A percentile compares a stretch with the other conserved stretches of the same genome.
Evolutionary conservation across 2,329 filamentous ascomycete genomes (phyloP).

Genomic region (Alternaria rosae): DNA sequence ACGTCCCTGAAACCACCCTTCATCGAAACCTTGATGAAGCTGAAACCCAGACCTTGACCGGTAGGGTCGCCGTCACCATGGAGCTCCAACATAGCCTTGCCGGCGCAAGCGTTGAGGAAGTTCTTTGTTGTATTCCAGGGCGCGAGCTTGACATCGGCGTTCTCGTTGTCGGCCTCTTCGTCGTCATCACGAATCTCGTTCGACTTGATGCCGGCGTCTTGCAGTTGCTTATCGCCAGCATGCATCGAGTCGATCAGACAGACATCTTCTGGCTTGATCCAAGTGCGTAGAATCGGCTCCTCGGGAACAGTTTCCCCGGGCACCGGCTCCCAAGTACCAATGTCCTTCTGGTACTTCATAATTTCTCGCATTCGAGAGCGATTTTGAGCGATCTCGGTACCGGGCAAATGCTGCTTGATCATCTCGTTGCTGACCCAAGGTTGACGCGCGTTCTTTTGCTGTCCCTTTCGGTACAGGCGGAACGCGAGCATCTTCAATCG

Average conservation of each 20-base stretch:
- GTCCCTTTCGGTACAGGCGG: slow-evolving; percentile 81
- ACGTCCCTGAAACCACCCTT: slow-evolving; percentile 95
- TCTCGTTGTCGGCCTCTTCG: slow-evolving; percentile 71
- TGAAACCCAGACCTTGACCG: slow-evolving; percentile 91
- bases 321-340: slow-evolving; percentile 80
- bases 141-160: slow-evolving; percentile 85
- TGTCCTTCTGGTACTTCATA: slow-evolving; percentile 85
- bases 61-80: slow-evolving; percentile 96
- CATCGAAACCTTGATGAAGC: slow-evolving; percentile 98
- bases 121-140: slow-evolving; percentile 98
- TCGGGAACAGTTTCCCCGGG: slow-evolving; percentile 78
- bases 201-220: slow-evolving; percentile 85
- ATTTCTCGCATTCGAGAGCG: slow-evolving; percentile 98
- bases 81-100: slow-evolving; percentile 95
- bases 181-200: slow-evolving; percentile 70
- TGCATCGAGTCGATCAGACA: slow-evolving; percentile 97
- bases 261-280: slow-evolving; percentile 95
- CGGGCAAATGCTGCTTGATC: slow-evolving; percentile 77
- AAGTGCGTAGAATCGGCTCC: slow-evolving; percentile 78
- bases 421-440: slow-evolving; percentile 78
- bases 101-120: slow-evolving; percentile 90
- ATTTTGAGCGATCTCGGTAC: slow-evolving; percentile 93
- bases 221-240: slow-evolving; percentile 87
- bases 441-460: slow-evolving; percentile 72
- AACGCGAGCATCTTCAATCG: slow-evolving; percentile 95